These are phyloP conservation scores for Blastocystis hominis DNA, from an alignment of 352 stramenopile species.

Conservation along the genomic window DNA sequence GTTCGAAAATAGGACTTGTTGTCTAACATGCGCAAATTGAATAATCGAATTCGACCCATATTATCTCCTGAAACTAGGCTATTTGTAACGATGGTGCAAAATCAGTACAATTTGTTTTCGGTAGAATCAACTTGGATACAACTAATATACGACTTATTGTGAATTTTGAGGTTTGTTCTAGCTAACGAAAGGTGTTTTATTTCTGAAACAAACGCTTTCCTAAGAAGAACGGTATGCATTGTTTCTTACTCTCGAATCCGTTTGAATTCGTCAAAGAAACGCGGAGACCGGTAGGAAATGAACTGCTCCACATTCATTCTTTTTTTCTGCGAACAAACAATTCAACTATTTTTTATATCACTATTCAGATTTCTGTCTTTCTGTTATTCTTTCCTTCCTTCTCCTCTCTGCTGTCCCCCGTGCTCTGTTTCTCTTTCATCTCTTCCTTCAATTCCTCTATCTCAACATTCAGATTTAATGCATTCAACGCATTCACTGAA, in stretches of 20 bases:
- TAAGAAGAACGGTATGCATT: neutral
- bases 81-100: neutral
- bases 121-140: constrained; percentile 20
- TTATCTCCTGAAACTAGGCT: constrained; percentile 41
- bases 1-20: neutral
- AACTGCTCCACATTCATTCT: neutral
- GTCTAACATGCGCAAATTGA: constrained; percentile 17
- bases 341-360: too few species aligned
- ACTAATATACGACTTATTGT: constrained; percentile 21
- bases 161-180: neutral
- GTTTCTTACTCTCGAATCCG: neutral
- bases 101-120: constrained; percentile 1
- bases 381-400: neutral
- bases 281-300: neutral
- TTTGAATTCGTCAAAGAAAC: neutral
- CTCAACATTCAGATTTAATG: too few species aligned
- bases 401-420: neutral
- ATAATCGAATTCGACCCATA: constrained; percentile 38
- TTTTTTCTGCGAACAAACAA: neutral
- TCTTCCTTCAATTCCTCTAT: too few species aligned
- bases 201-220: neutral
- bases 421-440: neutral
- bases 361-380: neutral
- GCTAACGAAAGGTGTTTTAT: neutral
- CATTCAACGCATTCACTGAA: too few species aligned